Evolutionary conservation across 2,329 filamentous ascomycete species (phyloP).

Genomic region (Diaporthe nobilis): DNA sequence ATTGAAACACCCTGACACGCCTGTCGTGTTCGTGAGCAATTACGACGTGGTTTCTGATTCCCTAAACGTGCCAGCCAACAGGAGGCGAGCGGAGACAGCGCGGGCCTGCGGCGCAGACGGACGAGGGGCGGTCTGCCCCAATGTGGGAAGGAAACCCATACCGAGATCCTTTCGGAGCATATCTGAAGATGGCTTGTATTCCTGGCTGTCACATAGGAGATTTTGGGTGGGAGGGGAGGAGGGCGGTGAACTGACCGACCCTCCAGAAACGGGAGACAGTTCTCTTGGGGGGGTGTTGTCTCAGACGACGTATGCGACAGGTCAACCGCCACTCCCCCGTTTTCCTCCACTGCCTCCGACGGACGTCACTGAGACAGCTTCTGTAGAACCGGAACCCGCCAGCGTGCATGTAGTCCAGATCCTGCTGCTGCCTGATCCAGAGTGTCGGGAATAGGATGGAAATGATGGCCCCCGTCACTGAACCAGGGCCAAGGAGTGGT

Average conservation of each 20-base stretch:
- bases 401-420: constrained; percentile 5
- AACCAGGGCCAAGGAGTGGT: background rate
- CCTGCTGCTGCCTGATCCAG: constrained; percentile 32
- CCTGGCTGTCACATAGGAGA: background rate
- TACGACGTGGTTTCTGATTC: background rate
- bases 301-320: constrained; percentile 28
- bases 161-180: background rate
- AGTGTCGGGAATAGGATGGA: constrained; percentile 37
- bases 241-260: constrained; percentile 6
- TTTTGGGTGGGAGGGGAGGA: background rate
- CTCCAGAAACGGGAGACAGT: background rate
- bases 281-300: background rate
- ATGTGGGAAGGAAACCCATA: background rate
- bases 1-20: constrained; percentile 3
- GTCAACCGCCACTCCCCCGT: constrained; percentile 1
- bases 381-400: constrained; percentile 37
- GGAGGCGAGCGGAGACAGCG: background rate
- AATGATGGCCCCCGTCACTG: background rate
- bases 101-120: background rate
- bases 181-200: background rate
- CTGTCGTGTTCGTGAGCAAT: background rate
- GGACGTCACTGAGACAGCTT: constrained; percentile 35
- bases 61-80: background rate
- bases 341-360: background rate
- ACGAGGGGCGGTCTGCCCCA: background rate